phyloP scores from a whole-genome alignment of 83 land plant species.

The Picea abies region DNA sequence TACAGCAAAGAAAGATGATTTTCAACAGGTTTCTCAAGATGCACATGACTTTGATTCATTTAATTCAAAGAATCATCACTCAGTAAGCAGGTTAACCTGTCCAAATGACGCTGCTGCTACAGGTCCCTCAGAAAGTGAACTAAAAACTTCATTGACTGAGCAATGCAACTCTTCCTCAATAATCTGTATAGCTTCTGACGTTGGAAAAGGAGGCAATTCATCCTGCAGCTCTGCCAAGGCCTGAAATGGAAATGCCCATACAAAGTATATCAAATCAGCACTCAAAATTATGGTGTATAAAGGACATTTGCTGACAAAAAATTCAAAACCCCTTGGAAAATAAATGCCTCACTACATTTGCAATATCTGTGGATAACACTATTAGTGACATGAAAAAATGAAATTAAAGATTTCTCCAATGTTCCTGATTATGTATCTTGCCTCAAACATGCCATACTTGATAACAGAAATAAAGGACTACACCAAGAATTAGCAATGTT shows the following conservation, averaged over 20 bases:
- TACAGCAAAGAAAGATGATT: not conserved
- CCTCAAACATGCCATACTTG: not conserved
- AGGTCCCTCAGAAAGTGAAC: conserved; percentile 77
- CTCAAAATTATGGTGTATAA: not conserved
- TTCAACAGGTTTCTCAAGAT: not conserved
- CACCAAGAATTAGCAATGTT: not conserved
- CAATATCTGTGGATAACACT: not conserved
- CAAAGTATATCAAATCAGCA: not conserved
- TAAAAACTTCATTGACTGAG: conserved; percentile 47
- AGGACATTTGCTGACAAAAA: not conserved
- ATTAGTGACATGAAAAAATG: too few relatives aligned
- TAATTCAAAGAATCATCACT: conserved; percentile 6
- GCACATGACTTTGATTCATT: not conserved
- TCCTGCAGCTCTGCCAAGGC: conserved; percentile 87
- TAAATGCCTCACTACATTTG: not conserved
- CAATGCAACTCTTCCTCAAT: conserved; percentile 80
- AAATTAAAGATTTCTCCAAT: not conserved
- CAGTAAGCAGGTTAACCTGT: conserved; percentile 48
- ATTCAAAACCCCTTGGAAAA: not conserved
- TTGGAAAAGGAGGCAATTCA: conserved; percentile 86
- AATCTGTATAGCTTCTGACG: conserved; percentile 62
- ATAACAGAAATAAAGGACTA: not conserved
- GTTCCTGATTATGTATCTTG: not conserved
- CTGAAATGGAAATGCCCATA: conserved; percentile 32
- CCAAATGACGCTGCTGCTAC: conserved; percentile 97